These are phyloP conservation scores for Globisporangium radiosum DNA, from an alignment of 352 stramenopile genomes.

Conservation along the genomic window DNA sequence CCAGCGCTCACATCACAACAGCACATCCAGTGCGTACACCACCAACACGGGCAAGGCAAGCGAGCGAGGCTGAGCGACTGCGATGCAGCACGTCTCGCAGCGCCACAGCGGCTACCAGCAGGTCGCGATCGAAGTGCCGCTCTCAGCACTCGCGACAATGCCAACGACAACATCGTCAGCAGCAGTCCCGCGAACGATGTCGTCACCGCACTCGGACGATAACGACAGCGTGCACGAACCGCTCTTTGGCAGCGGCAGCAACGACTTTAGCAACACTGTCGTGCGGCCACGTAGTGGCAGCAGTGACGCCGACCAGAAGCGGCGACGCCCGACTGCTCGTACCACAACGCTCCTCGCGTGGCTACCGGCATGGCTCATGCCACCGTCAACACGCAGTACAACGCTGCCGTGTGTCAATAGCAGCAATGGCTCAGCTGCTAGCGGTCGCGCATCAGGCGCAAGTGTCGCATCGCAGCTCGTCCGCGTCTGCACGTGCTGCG, in stretches of 20 bases:
- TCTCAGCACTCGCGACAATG: not conserved
- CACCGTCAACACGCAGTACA: not conserved
- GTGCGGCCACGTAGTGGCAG: not conserved
- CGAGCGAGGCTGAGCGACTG: no score
- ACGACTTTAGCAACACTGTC: not conserved
- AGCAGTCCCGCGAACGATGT: not conserved
- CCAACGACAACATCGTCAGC: not conserved
- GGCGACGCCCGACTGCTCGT: not conserved
- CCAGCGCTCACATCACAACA: no score
- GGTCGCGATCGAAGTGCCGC: constrained; percentile 5
- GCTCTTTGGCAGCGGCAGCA: not conserved
- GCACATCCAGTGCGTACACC: no score
- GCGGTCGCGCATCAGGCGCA: no score
- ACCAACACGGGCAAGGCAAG: no score
- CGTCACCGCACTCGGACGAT: not conserved
- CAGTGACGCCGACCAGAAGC: constrained; percentile 1
- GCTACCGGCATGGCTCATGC: not conserved
- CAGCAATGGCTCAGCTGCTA: not conserved
- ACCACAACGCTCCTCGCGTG: not conserved
- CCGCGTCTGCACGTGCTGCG: not conserved
- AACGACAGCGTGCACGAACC: not conserved
- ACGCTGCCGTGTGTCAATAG: not conserved
- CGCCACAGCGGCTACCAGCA: not conserved
- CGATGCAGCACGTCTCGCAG: not conserved
- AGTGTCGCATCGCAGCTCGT: not conserved